Percentiles rank a stretch among this genome's conserved stretches.
Conservation (phyloP, 129 eudicot species). For the Ambrosia artemisiifolia region DNA sequence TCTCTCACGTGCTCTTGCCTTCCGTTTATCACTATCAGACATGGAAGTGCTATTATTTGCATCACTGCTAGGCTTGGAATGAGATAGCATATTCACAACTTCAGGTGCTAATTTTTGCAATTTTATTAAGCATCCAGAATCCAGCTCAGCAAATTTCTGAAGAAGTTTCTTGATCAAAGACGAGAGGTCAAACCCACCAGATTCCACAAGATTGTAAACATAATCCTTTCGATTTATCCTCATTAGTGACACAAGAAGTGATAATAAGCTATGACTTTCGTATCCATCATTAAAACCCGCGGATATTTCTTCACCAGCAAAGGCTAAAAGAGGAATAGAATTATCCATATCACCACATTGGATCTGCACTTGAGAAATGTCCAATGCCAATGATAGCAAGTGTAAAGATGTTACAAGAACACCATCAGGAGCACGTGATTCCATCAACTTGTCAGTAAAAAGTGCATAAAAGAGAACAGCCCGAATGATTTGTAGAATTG, state of each 20-base stretch:
- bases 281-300: slow-evolving; percentile 32
- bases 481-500: slow-evolving; percentile 71
- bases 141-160: slow-evolving; percentile 83
- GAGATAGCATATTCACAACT: slow-evolving; percentile 53
- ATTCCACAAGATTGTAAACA: slow-evolving; percentile 44
- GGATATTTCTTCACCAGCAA: slow-evolving; percentile 67
- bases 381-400: slow-evolving; percentile 69
- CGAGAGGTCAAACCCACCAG: slow-evolving; percentile 64
- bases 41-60: slow-evolving; percentile 23
- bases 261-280: slow-evolving; percentile 69
- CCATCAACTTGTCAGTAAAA: slow-evolving; percentile 50
- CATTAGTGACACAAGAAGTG: slow-evolving; percentile 84
- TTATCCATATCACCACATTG: slow-evolving; percentile 52
- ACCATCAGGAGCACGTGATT: slow-evolving; percentile 84
- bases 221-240: slow-evolving; percentile 60
- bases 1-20: slow-evolving; percentile 94
- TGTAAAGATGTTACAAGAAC: slow-evolving; percentile 80
- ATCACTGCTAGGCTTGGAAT: slow-evolving; percentile 31
- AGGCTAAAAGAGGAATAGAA: slow-evolving; percentile 61
- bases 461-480: slow-evolving; percentile 73
- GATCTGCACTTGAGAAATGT: slow-evolving; percentile 52
- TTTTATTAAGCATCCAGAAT: slow-evolving; percentile 51
- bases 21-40: slow-evolving; percentile 73
- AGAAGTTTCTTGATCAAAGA: slow-evolving; percentile 57
- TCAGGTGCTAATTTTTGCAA: slow-evolving; percentile 73